Evolutionary conservation across 2,329 filamentous ascomycete genomes (phyloP).

Genomic region (Colletotrichum tropicicola): DNA sequence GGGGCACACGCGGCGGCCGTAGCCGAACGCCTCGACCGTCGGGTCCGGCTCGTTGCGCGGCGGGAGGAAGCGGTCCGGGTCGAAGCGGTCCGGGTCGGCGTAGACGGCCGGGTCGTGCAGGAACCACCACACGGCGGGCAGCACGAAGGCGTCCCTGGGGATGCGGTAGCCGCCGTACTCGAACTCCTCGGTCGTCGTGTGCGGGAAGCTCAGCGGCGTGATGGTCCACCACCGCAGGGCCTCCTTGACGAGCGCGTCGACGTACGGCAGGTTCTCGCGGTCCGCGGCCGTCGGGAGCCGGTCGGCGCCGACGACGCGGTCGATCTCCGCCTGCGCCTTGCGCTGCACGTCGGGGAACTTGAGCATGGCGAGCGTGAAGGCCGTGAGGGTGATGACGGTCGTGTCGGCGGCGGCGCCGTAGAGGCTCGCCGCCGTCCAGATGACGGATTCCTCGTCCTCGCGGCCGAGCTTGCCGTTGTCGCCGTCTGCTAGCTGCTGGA

Average conservation of each 20-base stretch:
- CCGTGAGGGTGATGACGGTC: constrained; percentile 35
- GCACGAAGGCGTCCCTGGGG: constrained; percentile 11
- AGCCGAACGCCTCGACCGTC: constrained; percentile 40
- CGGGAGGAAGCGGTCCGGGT: constrained; percentile 43
- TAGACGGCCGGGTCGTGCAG: constrained; percentile 77
- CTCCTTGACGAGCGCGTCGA: constrained; percentile 42
- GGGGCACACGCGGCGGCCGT: constrained; percentile 45
- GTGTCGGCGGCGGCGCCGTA: constrained; percentile 42
- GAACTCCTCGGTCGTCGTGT: constrained; percentile 41
- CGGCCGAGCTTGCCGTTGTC: constrained; percentile 8
- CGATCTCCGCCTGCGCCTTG: constrained; percentile 37
- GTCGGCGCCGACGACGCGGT: constrained; percentile 37
- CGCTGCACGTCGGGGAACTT: constrained; percentile 34
- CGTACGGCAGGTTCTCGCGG: constrained; percentile 38
- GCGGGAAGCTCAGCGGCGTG: constrained; percentile 46
- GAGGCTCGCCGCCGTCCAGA: constrained; percentile 36
- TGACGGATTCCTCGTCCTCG: constrained; percentile 36
- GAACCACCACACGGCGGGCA: constrained; percentile 39
- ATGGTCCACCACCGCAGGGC: constrained; percentile 41
- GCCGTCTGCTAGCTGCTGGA: constrained; percentile 28
- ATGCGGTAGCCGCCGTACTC: constrained; percentile 17
- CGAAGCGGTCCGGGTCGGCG: constrained; percentile 46
- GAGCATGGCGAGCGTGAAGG: constrained; percentile 36
- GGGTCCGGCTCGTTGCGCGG: constrained; percentile 42
- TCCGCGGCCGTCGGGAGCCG: constrained; percentile 39